Percentiles rank a stretch among this genome's conserved stretches.
Evolutionary conservation across 768 basidiomycete species (phyloP).

Genomic region (Lactarius sanguifluus): DNA sequence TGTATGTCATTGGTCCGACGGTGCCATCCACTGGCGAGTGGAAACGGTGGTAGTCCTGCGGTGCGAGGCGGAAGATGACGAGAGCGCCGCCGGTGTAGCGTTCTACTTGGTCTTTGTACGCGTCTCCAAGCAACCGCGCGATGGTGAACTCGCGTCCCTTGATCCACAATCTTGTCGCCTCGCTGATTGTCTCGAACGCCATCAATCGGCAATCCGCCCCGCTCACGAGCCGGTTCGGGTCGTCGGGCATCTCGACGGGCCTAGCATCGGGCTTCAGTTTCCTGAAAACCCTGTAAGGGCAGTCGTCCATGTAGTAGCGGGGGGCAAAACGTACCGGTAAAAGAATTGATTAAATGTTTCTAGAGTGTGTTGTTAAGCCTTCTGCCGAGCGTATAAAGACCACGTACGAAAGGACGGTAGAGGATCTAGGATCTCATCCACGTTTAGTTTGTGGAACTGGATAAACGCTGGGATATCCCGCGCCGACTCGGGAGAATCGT

Average conservation of each 20-base stretch:
- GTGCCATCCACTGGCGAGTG: slow-evolving; percentile 83
- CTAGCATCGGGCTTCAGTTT: slow-evolving; percentile 85
- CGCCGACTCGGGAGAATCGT: slow-evolving; percentile 81
- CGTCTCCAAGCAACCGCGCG: slow-evolving; percentile 73
- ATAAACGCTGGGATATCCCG: slow-evolving; percentile 86
- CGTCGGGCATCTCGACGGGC: slow-evolving; percentile 66
- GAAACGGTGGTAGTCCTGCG: slow-evolving; percentile 96
- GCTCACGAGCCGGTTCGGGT: slow-evolving; percentile 78
- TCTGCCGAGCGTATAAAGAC: neutral
- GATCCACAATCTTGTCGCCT: slow-evolving; percentile 93
- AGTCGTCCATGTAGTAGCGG: neutral
- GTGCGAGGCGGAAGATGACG: slow-evolving; percentile 88
- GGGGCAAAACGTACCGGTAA: slow-evolving; percentile 50
- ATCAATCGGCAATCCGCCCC: slow-evolving; percentile 97
- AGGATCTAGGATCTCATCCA: slow-evolving; percentile 82
- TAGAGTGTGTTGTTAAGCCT: slow-evolving; percentile 33
- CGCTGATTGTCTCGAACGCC: slow-evolving; percentile 82
- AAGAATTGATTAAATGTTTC: slow-evolving; percentile 95
- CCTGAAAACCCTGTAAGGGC: slow-evolving; percentile 40
- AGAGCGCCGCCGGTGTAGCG: slow-evolving; percentile 79
- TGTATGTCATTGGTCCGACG: slow-evolving; percentile 79
- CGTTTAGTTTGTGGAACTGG: slow-evolving; percentile 82
- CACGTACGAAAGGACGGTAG: slow-evolving; percentile 74
- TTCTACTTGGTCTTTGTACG: slow-evolving; percentile 66
- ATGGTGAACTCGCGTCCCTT: slow-evolving; percentile 94